Evolutionary conservation across 2,329 filamentous ascomycete genomes (phyloP).

Genomic region (Beauveria medogensis): DNA sequence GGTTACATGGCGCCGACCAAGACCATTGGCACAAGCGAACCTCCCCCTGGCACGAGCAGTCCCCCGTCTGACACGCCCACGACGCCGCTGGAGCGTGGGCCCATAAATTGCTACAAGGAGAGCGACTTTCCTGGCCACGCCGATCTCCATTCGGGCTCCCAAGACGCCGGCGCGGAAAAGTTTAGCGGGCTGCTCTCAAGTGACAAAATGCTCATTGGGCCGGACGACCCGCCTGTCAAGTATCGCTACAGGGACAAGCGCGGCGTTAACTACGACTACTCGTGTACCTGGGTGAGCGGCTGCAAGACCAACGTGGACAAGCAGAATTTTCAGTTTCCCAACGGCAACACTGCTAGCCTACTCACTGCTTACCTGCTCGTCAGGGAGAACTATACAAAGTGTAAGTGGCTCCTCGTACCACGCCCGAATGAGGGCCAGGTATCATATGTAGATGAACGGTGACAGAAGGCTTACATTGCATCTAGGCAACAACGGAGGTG

Average conservation of each 20-base stretch:
- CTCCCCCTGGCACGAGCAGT: not conserved
- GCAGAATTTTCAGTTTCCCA: constrained; percentile 15
- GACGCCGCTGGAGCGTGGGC: not conserved
- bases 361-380: constrained; percentile 17
- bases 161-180: not conserved
- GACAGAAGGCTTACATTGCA: not conserved
- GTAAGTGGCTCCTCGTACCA: constrained; percentile 8
- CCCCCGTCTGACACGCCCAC: not conserved
- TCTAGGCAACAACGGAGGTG: constrained; percentile 10
- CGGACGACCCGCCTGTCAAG: constrained; percentile 1
- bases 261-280: constrained; percentile 16
- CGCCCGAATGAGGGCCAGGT: not conserved
- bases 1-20: not conserved
- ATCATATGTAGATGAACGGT: not conserved
- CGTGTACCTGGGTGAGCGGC: constrained; percentile 13
- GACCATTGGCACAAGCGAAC: not conserved
- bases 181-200: not conserved
- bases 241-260: constrained; percentile 3
- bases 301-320: constrained; percentile 14
- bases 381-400: constrained; percentile 18
- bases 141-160: not conserved
- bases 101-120: not conserved
- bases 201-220: constrained; percentile 4
- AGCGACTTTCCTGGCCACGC: not conserved
- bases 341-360: not conserved